phyloP scores from a whole-genome alignment of 1,284 basidiomycete species.

The Pascua guehoae region DNA sequence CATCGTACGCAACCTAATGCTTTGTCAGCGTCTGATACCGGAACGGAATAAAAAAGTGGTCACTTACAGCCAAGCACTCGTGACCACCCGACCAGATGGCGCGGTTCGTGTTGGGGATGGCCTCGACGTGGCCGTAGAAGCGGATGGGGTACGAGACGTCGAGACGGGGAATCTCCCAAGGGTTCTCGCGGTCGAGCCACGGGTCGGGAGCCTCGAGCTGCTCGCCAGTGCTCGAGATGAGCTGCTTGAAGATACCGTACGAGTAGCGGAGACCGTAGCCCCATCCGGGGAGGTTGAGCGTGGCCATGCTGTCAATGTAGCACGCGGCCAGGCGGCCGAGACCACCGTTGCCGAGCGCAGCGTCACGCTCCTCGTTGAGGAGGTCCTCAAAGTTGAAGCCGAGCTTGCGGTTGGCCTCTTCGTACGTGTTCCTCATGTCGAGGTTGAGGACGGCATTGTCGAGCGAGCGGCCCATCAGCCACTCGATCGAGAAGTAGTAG shows the following conservation, averaged over 20 bases:
- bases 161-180: slow-evolving; percentile 76
- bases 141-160: slow-evolving; percentile 69
- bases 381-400: slow-evolving; percentile 78
- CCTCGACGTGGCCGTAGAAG: slow-evolving; percentile 78
- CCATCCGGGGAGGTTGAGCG: slow-evolving; percentile 78
- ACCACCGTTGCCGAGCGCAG: slow-evolving; percentile 76
- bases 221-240: slow-evolving; percentile 65
- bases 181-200: slow-evolving; percentile 80
- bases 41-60: background rate
- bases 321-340: slow-evolving; percentile 89
- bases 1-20: slow-evolving; percentile 67
- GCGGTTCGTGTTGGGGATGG: slow-evolving; percentile 59
- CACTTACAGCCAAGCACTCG: slow-evolving; percentile 70
- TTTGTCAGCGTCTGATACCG: no score
- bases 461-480: slow-evolving; percentile 70
- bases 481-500: slow-evolving; percentile 81
- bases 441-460: slow-evolving; percentile 88
- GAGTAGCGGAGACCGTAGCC: slow-evolving; percentile 81
- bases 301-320: slow-evolving; percentile 62
- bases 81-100: slow-evolving; percentile 82
- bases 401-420: slow-evolving; percentile 64
- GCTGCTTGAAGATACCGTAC: slow-evolving; percentile 92
- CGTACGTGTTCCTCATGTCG: slow-evolving; percentile 70
- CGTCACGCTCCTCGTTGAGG: slow-evolving; percentile 80
- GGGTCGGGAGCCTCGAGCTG: slow-evolving; percentile 90